phyloP scores from a whole-genome alignment of 192 early-diverging fungal species.

The Coemansia sp. region DNA sequence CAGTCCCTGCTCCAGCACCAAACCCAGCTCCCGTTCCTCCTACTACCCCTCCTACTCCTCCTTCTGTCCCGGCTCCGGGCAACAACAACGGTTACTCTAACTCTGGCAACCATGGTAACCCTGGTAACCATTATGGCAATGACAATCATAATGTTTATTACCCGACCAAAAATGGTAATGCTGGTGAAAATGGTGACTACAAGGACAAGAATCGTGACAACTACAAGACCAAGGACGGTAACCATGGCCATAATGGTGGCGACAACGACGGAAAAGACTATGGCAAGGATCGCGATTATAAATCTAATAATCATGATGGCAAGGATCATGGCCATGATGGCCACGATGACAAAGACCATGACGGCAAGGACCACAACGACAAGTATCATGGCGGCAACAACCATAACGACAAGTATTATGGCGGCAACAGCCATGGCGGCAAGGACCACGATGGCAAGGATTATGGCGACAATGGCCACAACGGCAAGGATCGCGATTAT shows the following conservation, averaged over 20 bases:
- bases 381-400: neutral
- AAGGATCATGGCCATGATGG: slow-evolving; percentile 4
- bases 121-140: neutral
- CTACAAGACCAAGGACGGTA: slow-evolving; percentile 9
- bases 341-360: neutral
- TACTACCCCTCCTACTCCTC: neutral
- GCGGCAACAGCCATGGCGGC: neutral
- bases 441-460: slow-evolving; percentile 5
- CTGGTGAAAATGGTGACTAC: neutral
- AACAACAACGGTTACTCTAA: slow-evolving; percentile 8
- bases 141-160: neutral
- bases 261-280: neutral
- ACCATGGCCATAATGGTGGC: neutral
- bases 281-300: neutral
- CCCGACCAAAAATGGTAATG: neutral
- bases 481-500: slow-evolving; percentile 2
- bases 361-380: neutral
- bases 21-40: slow-evolving; percentile 9
- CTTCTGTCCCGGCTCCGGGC: slow-evolving; percentile 8
- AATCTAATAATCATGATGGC: neutral
- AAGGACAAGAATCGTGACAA: slow-evolving; percentile 12
- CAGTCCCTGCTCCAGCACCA: neutral
- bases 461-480: neutral
- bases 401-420: no score
- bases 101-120: slow-evolving; percentile 1